Evolutionary conservation across 2,329 filamentous ascomycete species (phyloP).

Genomic region (Ophioceras dolichostomum): DNA sequence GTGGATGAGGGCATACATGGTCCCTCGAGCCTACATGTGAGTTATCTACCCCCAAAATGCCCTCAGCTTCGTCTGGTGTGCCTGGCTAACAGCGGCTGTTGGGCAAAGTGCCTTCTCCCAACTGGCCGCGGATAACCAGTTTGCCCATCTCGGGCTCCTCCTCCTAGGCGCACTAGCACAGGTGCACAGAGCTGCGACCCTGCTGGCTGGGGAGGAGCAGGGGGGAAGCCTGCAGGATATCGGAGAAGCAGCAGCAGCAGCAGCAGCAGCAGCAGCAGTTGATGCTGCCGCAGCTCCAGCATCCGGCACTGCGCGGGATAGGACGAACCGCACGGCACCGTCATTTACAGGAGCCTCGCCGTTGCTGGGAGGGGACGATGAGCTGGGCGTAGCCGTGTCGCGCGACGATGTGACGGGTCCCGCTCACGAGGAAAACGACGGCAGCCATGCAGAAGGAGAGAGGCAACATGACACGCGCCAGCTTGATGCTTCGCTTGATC

Average conservation of each 20-base stretch:
- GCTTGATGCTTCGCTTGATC: too few species aligned
- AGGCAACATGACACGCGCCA: too few species aligned
- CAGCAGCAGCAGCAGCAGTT: background rate
- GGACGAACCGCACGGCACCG: too few species aligned
- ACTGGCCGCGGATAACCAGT: constrained; percentile 59
- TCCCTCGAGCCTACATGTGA: constrained; percentile 31
- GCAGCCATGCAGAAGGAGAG: too few species aligned
- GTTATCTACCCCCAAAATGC: constrained; percentile 10
- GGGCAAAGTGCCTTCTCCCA: constrained; percentile 49
- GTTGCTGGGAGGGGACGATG: too few species aligned
- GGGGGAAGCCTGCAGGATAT: too few species aligned
- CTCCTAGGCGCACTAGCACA: constrained; percentile 53
- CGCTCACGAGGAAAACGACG: too few species aligned
- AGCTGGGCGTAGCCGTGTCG: constrained; percentile 7
- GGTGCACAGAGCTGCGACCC: constrained; percentile 31
- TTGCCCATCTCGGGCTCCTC: constrained; percentile 57
- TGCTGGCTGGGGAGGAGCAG: constrained; percentile 16
- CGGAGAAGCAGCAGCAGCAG: too few species aligned
- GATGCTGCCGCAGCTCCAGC: too few species aligned
- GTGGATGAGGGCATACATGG: constrained; percentile 26
- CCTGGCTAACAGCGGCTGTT: background rate
- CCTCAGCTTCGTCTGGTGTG: background rate
- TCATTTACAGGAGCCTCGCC: too few species aligned
- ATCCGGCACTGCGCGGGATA: too few species aligned
- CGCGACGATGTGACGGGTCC: constrained; percentile 1